phyloP scores from a whole-genome alignment of 768 basidiomycete genomes.

The Chalciporus sphaerocephalus region DNA sequence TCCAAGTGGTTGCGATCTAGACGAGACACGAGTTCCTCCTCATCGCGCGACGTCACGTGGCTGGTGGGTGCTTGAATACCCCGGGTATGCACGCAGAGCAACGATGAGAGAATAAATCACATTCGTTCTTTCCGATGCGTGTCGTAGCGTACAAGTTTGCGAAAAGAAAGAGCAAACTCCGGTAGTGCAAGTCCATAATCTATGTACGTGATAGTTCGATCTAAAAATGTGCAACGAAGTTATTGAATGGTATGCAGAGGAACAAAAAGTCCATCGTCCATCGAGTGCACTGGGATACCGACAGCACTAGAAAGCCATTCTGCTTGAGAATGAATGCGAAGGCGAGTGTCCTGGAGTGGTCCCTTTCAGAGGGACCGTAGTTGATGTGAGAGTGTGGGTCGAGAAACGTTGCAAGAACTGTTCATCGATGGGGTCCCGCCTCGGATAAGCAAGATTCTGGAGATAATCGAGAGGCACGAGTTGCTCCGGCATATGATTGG shows the following conservation, averaged over 20 bases:
- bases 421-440: constrained; percentile 62
- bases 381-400: constrained; percentile 23
- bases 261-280: constrained; percentile 4
- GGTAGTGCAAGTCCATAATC: constrained; percentile 27
- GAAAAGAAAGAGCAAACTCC: constrained; percentile 17
- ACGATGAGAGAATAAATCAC: constrained; percentile 12
- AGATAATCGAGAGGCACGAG: constrained; percentile 65
- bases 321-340: constrained; percentile 23
- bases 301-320: constrained; percentile 18
- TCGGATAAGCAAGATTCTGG: constrained; percentile 48
- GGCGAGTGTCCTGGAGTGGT: constrained; percentile 12
- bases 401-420: constrained; percentile 57
- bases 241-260: constrained; percentile 7
- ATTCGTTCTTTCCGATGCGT: constrained; percentile 11
- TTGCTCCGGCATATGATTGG: constrained; percentile 26
- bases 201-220: constrained; percentile 26
- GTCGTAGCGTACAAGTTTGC: constrained; percentile 21
- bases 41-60: neutral
- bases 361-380: constrained; percentile 16
- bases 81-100: too few relatives aligned
- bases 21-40: neutral
- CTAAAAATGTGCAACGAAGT: constrained; percentile 17
- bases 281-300: neutral
- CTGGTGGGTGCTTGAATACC: too few relatives aligned
- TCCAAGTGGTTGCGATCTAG: too few relatives aligned